Evolutionary conservation across 768 basidiomycete genomes (phyloP).

Genomic region (Ephemerocybe angulata): DNA sequence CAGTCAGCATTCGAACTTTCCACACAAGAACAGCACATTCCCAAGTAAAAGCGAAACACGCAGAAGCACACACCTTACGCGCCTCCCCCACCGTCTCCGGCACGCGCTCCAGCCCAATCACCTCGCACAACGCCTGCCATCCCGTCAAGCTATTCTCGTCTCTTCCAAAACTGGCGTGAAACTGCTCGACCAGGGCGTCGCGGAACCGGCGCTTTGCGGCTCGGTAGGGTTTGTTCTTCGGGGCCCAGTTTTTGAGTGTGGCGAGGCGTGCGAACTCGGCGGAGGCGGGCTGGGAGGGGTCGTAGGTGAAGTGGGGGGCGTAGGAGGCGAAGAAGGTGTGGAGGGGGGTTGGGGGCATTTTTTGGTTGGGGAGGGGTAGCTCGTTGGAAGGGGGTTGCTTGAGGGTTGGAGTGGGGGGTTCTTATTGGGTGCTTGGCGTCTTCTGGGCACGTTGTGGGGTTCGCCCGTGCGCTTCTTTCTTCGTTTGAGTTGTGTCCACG

Average conservation of each 20-base stretch:
- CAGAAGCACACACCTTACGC: not conserved
- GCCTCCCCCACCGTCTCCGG: conserved; percentile 1
- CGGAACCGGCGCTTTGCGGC: not conserved
- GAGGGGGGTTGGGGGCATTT: not conserved
- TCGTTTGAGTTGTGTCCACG: no score
- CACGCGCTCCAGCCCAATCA: conserved; percentile 3
- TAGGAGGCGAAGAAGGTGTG: conserved; percentile 5
- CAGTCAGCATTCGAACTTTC: no score
- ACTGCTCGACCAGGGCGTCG: conserved; percentile 8
- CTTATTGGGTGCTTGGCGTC: no score
- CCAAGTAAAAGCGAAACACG: not conserved
- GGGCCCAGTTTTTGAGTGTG: not conserved
- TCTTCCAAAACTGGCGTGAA: conserved; percentile 11
- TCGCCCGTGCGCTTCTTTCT: no score
- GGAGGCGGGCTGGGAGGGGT: conserved; percentile 2
- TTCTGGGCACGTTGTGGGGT: no score
- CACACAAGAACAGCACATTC: not conserved
- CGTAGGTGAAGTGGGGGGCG: conserved; percentile 6
- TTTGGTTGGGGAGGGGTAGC: not conserved
- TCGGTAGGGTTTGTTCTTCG: not conserved
- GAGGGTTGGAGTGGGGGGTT: no score
- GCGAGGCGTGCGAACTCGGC: conserved; percentile 5
- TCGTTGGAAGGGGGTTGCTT: not conserved
- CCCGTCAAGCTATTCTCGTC: conserved; percentile 9
- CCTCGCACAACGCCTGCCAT: conserved; percentile 11